Conservation (phyloP, 495 filamentous ascomycete genomes). For the Xylaria nigripes region DNA sequence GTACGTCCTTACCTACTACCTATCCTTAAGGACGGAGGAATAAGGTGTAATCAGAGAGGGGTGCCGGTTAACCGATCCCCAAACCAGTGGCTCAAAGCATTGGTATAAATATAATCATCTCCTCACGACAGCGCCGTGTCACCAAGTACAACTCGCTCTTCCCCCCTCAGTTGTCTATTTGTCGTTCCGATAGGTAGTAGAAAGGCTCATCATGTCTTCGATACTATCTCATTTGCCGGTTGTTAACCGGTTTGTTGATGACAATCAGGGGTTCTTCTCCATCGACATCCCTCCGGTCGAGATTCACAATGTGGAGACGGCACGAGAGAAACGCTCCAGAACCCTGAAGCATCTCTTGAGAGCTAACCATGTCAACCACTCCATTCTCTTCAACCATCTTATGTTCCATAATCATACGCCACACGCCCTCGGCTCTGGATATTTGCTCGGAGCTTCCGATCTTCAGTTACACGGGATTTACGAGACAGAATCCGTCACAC, state of each 20-base stretch:
- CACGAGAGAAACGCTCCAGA: constrained; percentile 65
- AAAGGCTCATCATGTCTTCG: constrained; percentile 29
- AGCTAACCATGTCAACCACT: constrained; percentile 84
- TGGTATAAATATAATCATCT: neutral
- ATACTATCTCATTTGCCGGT: constrained; percentile 43
- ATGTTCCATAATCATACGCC: constrained; percentile 81
- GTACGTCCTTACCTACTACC: too few relatives aligned
- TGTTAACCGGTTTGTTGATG: constrained; percentile 35
- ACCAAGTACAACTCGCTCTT: neutral
- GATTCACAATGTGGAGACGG: constrained; percentile 69
- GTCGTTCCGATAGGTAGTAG: constrained; percentile 3
- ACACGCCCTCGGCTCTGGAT: constrained; percentile 79
- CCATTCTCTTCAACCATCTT: constrained; percentile 69
- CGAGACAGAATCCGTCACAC: constrained; percentile 57
- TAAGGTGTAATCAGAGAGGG: too few relatives aligned
- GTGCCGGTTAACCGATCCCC: too few relatives aligned
- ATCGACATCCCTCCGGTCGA: constrained; percentile 64
- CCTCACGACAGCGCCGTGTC: constrained; percentile 1
- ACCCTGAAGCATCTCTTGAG: constrained; percentile 83
- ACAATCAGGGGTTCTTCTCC: constrained; percentile 20
- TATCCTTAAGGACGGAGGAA: too few relatives aligned
- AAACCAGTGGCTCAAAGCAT: too few relatives aligned
- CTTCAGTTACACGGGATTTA: constrained; percentile 70
- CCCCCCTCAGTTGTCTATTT: constrained; percentile 10
- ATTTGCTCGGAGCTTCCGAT: constrained; percentile 66